Percentiles rank a stretch among this genome's conserved stretches.
These are phyloP conservation scores for Stylonectria norvegica DNA, from an alignment of 2,329 filamentous ascomycete species.

Conservation along the genomic window DNA sequence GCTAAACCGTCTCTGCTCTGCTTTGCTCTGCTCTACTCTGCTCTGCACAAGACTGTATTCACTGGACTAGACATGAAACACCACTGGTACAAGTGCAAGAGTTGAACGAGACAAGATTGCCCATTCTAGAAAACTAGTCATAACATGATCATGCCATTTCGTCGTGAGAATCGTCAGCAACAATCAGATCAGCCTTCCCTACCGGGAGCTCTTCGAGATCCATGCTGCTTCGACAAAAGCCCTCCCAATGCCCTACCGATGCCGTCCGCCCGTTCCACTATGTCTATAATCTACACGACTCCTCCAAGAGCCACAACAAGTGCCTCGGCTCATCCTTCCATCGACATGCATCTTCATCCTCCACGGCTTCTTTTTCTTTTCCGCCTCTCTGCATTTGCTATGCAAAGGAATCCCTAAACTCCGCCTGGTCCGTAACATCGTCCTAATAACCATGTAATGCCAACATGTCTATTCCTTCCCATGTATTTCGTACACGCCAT, in stretches of 20 bases:
- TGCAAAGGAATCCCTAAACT: conserved; percentile 20
- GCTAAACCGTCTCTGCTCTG: conserved; percentile 2
- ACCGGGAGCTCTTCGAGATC: conserved; percentile 8
- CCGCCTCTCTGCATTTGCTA: conserved; percentile 13
- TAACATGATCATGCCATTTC: conserved; percentile 35
- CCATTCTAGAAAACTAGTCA: conserved; percentile 25
- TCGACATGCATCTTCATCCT: background rate
- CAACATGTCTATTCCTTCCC: conserved; percentile 28
- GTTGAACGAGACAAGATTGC: no score
- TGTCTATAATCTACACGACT: conserved; percentile 29
- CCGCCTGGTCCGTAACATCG: conserved; percentile 23
- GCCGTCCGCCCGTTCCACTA: conserved; percentile 15
- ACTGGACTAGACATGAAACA: no score
- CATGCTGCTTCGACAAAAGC: conserved; percentile 6
- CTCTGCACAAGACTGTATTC: no score
- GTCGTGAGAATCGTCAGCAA: conserved; percentile 30
- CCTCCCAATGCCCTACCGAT: conserved; percentile 8
- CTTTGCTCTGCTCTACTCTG: conserved; percentile 6
- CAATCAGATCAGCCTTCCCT: conserved; percentile 24
- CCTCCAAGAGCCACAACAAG: conserved; percentile 8
- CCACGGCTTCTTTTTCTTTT: conserved; percentile 14
- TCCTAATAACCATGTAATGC: conserved; percentile 25
- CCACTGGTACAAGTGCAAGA: no score
- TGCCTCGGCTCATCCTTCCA: conserved; percentile 3
- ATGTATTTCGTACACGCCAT: conserved; percentile 31